Percentiles rank a stretch among this genome's conserved stretches.
These are phyloP conservation scores for Colletotrichum sublineola DNA, from an alignment of 2,329 filamentous ascomycete genomes.

Conservation along the genomic window DNA sequence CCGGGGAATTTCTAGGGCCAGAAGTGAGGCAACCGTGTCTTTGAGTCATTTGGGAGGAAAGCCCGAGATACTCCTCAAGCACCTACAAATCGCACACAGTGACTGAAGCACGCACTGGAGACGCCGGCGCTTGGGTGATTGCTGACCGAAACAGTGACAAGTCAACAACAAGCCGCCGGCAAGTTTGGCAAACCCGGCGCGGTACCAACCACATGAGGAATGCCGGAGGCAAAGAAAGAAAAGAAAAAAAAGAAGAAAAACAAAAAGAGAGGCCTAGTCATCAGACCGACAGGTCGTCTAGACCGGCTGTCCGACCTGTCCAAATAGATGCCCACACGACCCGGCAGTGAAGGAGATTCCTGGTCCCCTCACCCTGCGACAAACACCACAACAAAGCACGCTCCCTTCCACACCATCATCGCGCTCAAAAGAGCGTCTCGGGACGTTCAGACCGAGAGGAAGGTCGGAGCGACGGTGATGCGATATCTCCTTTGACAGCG, in stretches of 20 bases:
- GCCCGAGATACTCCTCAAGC: neutral
- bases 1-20: neutral
- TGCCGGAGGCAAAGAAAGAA: too few relatives aligned
- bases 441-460: neutral
- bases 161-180: neutral
- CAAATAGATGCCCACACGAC: neutral
- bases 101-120: neutral
- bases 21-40: neutral
- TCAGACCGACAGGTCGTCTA: neutral
- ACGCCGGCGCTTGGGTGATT: neutral
- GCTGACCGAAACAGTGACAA: neutral
- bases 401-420: neutral
- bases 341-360: neutral
- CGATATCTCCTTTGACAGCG: neutral
- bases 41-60: neutral
- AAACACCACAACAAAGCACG: neutral
- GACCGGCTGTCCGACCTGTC: neutral
- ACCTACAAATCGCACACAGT: neutral
- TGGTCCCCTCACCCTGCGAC: neutral
- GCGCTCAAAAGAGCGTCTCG: neutral
- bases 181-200: neutral
- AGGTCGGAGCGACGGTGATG: neutral
- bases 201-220: too few relatives aligned
- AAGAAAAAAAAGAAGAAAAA: neutral
- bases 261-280: neutral